A percentile compares a stretch with the other conserved stretches of the same genome.
These are phyloP conservation scores for Salix arbutifolia DNA, from an alignment of 345 rosid species.

Conservation along the genomic window DNA sequence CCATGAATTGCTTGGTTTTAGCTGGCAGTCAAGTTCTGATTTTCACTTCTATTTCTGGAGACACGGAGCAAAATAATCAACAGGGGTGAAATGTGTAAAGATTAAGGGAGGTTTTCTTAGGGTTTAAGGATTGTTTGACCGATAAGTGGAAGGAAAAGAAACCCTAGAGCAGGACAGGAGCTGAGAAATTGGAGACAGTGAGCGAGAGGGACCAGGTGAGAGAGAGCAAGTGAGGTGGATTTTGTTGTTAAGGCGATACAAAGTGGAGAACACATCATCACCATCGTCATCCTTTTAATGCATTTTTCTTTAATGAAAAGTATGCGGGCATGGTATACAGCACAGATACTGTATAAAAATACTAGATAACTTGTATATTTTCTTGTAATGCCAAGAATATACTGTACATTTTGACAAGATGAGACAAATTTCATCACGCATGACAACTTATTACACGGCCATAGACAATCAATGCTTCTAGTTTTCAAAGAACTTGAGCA, in stretches of 20 bases:
- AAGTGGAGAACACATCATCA: constrained; percentile 29
- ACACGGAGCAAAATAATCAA: not conserved
- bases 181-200: not conserved
- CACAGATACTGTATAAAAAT: not conserved
- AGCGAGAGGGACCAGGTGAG: not conserved
- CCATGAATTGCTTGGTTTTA: constrained; percentile 27
- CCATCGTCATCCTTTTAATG: not conserved
- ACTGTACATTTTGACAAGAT: too few relatives aligned
- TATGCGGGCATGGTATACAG: not conserved
- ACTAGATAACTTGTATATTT: too few relatives aligned
- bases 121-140: not conserved
- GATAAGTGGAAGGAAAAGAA: constrained; percentile 2
- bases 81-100: not conserved
- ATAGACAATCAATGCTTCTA: too few relatives aligned
- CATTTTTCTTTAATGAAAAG: not conserved
- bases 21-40: not conserved
- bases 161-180: constrained; percentile 18
- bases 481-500: too few relatives aligned
- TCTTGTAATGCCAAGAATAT: too few relatives aligned
- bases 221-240: not conserved
- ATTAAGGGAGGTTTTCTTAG: not conserved
- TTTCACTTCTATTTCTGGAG: not conserved
- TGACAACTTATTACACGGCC: too few relatives aligned
- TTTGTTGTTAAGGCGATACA: constrained; percentile 10
- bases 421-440: too few relatives aligned